A percentile compares a stretch with the other conserved stretches of the same genome.
Conservation (phyloP, 768 basidiomycete species). For the Polyporus arcularius region DNA sequence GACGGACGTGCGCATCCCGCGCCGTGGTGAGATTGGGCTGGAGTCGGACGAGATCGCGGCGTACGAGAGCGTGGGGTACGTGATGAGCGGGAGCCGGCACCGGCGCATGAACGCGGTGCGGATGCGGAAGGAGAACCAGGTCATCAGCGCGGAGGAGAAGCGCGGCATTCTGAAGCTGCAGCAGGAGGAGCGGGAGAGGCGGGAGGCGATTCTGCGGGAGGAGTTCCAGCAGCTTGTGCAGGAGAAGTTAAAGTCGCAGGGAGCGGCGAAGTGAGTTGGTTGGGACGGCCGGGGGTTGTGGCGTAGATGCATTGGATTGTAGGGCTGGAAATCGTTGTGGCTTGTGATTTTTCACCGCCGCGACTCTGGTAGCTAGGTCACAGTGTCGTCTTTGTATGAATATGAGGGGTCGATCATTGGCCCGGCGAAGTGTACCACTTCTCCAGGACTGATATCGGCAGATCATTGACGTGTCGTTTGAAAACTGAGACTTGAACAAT, state of each 20-base stretch:
- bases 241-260: slow-evolving; percentile 61
- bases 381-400: no score
- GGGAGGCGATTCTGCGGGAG: slow-evolving; percentile 85
- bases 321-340: no score
- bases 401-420: no score
- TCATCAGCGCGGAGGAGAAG: slow-evolving; percentile 99
- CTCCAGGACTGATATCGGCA: no score
- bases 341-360: no score
- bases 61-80: slow-evolving; percentile 91
- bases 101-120: slow-evolving; percentile 98
- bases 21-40: slow-evolving; percentile 97
- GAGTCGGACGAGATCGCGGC: slow-evolving; percentile 83
- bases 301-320: no score
- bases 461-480: no score
- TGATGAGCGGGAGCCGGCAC: slow-evolving; percentile 96
- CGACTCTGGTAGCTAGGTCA: no score
- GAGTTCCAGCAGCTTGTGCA: slow-evolving; percentile 85
- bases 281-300: no score
- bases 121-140: slow-evolving; percentile 99
- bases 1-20: slow-evolving; percentile 85
- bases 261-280: slow-evolving; percentile 16
- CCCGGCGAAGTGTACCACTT: no score
- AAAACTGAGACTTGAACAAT: no score
- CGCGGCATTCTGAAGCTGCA: slow-evolving; percentile 93
- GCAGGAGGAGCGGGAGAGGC: slow-evolving; percentile 88